Base-by-base conservation (phyloP, 2,329 filamentous ascomycete genomes). In the Aspergillus sp. region DNA sequence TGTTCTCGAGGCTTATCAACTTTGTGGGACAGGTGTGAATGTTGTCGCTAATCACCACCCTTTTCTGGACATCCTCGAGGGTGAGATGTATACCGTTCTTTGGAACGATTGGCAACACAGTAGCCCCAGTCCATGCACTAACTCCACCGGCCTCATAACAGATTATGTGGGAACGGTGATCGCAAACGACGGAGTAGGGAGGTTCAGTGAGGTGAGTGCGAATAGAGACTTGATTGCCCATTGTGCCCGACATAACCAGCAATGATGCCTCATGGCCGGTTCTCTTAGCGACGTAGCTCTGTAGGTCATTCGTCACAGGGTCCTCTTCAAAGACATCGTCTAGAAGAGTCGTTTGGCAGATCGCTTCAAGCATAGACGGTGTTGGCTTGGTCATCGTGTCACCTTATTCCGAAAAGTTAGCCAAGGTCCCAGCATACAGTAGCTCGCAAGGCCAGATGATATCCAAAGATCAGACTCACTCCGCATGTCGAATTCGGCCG, bases 141-240 rank as follows among this genome's bases (percentile, higher is more conserved):
- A 91, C 87, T 7, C 91, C 92, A 51, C 81, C 87, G 2, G 86
- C 86, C 73, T 89, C 87, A 64, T 79, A 80, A 56, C 87, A 82
- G 60, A 91, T 81, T 61, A 97, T 91, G 74, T 97, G 94, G 4
- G 88, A 86, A 38, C 92, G 85, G 65, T 88, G 82, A 73, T 97
- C 93, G 68, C 90, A 92, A 8, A 97, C 80, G 5, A 97, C 86
- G 7, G 86, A 85, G 74, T 96, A 88, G 0, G 94, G 94, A 15
- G 93, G 93, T 63, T 91, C 89, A 0, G 82, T 85, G 15, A 97
- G 83, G 62, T 95, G 90, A 1, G 91, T 85, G 45, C 93, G 87
- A 47, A 97, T 83, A 0, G 90, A 89, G 19, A 97, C 82, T 75
- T 97, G 93, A 78, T 97, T 97, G 46, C 92, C 93, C 93, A 97